Percentiles rank a stretch among this genome's conserved stretches.
Evolutionary conservation across 192 early-diverging fungal genomes (phyloP).

Genomic region (Gorgonomyces haynaldii): DNA sequence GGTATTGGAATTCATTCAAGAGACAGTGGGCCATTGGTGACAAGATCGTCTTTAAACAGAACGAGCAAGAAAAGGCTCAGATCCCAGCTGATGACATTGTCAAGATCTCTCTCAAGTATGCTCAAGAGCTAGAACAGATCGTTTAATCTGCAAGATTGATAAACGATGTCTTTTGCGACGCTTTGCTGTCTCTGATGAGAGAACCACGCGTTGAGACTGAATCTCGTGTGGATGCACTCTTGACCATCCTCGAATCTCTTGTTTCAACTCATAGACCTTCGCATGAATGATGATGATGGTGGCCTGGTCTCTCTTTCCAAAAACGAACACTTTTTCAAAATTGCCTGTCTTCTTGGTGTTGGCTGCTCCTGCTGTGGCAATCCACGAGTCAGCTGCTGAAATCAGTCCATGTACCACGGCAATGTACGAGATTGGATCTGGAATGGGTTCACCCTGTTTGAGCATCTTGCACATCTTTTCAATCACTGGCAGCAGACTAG

Average conservation of each 20-base stretch:
- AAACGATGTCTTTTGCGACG: too few relatives aligned
- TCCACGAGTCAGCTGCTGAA: neutral
- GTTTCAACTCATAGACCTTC: too few relatives aligned
- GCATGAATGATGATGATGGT: too few relatives aligned
- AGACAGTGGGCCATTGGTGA: constrained; percentile 58
- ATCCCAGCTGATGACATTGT: constrained; percentile 81
- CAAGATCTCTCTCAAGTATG: constrained; percentile 75
- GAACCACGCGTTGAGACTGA: neutral
- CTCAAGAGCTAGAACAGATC: constrained; percentile 91
- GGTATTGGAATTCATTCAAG: constrained; percentile 25
- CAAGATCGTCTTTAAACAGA: constrained; percentile 66
- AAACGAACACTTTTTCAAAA: neutral
- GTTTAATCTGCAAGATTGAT: too few relatives aligned
- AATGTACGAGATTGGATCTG: neutral
- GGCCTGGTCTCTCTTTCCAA: neutral
- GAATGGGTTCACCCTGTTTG: too few relatives aligned
- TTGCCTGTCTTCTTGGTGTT: neutral
- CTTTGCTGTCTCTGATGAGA: constrained; percentile 4
- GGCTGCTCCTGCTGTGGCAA: neutral
- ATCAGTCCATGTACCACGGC: neutral
- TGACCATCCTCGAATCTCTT: neutral
- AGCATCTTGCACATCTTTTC: too few relatives aligned
- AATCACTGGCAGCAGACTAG: neutral
- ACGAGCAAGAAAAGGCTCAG: constrained; percentile 61
- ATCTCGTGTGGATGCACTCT: neutral